These are phyloP conservation scores for Boletus sp. DNA, from an alignment of 768 basidiomycete genomes.

Conservation along the genomic window DNA sequence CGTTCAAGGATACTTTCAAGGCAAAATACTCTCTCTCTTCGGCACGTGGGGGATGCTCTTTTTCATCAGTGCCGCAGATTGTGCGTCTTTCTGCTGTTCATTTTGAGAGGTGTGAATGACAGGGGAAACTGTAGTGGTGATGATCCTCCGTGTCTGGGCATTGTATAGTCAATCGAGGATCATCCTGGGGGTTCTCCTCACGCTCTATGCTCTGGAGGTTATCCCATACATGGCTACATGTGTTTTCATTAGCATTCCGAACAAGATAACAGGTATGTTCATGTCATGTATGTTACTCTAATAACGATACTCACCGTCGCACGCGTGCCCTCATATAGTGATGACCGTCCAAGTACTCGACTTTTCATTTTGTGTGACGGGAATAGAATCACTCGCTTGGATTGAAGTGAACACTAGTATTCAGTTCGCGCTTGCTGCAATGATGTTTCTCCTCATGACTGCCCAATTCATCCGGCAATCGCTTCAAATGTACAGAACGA, in stretches of 20 bases:
- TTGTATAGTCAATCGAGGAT: no score
- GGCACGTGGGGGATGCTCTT: no score
- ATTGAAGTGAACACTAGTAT: background rate
- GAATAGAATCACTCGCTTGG: background rate
- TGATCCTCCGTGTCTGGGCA: no score
- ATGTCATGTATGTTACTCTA: no score
- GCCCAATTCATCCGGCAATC: background rate
- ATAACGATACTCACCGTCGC: background rate
- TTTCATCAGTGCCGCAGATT: no score
- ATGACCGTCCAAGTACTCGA: background rate
- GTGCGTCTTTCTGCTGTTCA: no score
- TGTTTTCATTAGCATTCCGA: background rate
- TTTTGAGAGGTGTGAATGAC: no score
- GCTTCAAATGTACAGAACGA: background rate
- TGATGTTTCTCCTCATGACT: background rate
- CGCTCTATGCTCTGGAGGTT: no score
- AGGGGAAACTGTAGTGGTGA: no score
- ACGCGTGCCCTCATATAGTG: background rate
- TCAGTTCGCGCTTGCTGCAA: background rate
- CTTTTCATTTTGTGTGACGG: background rate
- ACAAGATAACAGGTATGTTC: background rate
- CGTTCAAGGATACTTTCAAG: no score
- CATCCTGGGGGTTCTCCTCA: no score
- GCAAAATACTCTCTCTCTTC: no score
- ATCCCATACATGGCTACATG: background rate